Evolutionary conservation across 1,139 yeast genomes (phyloP), one percentile per base, ranked within the genome.

Genomic region (Protomyces macrosporus): DNA sequence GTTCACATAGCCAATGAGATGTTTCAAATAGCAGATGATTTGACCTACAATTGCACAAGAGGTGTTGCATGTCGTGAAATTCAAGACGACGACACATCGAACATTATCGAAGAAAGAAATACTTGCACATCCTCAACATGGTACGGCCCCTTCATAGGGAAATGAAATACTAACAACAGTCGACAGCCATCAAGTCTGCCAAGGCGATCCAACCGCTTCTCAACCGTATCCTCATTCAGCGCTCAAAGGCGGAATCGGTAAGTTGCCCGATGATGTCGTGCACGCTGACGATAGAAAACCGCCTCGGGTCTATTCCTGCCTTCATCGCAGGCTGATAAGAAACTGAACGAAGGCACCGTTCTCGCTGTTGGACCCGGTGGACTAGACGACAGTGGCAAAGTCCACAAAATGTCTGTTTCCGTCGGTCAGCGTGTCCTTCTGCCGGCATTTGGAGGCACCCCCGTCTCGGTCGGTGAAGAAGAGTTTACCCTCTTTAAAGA

Each of bases 221-320:
- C 72, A 98, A 93, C 85, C 88, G 98, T 79, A 93, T 93, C 67
- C 84, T 93, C 70, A 97, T 93, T 68, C 97, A 90, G 80, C 88
- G 97, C 78, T 78, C 88, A 74, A 90, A 90, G 82, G 96, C 97
- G 66, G 70, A 63, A 50, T 34, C 58, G 30, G 59, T 55, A 53
- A 30, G n/a, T 14, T 10, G 9, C 37, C 42, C 33, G 48, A 34
- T 33, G 12, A 36, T 16, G 39, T 14, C 14, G 10, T 7, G 53
- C 12, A 30, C 10, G 40, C 56, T 58, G 51, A 51, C 59, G 90
- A 73, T 83, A 93, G 72, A 84, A 90, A 80, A 93, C 98, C 66
- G 89, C 97, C 65, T 86, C 96, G 55, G 98, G 98, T 73, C 84
- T 93, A 74, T 90, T 85, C 80, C 88, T 93, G 70, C 98, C 98